Evolutionary conservation across 2,329 filamentous ascomycete species (phyloP).

Genomic region (Gaeumannomyces tritici): DNA sequence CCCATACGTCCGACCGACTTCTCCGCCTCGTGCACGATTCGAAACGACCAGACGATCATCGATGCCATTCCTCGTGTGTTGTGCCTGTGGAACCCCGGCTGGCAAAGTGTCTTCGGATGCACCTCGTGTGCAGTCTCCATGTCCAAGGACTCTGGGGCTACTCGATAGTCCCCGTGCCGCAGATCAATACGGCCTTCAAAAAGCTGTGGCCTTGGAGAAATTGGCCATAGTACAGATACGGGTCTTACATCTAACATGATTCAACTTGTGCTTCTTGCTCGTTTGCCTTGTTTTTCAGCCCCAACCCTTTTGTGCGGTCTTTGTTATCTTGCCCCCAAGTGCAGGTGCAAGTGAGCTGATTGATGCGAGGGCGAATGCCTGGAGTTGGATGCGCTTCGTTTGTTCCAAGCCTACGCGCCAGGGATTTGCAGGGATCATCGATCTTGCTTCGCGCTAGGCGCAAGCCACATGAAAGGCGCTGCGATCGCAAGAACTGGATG

Average conservation of each 20-base stretch:
- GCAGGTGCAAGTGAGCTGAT: too few species aligned
- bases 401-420: too few species aligned
- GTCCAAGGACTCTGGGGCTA: slow-evolving; percentile 47
- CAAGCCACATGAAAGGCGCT: background rate
- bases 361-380: too few species aligned
- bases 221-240: slow-evolving; percentile 57
- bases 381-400: too few species aligned
- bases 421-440: too few species aligned
- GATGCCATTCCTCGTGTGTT: background rate
- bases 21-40: background rate
- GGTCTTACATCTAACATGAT: slow-evolving; percentile 39
- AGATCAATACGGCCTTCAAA: slow-evolving; percentile 51
- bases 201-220: slow-evolving; percentile 48
- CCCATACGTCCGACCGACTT: too few species aligned
- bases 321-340: too few species aligned
- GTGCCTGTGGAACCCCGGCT: slow-evolving; percentile 27
- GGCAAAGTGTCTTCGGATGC: slow-evolving; percentile 45
- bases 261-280: background rate
- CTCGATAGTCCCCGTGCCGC: slow-evolving; percentile 49
- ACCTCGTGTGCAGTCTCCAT: slow-evolving; percentile 25
- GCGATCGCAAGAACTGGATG: background rate
- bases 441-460: background rate
- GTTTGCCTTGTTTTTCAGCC: background rate
- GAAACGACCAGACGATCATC: background rate
- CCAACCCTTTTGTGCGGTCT: too few species aligned